Percentiles rank a stretch among this genome's conserved stretches.
phyloP scores from a whole-genome alignment of 352 stramenopile species.

The Globisporangium iwayamae region DNA sequence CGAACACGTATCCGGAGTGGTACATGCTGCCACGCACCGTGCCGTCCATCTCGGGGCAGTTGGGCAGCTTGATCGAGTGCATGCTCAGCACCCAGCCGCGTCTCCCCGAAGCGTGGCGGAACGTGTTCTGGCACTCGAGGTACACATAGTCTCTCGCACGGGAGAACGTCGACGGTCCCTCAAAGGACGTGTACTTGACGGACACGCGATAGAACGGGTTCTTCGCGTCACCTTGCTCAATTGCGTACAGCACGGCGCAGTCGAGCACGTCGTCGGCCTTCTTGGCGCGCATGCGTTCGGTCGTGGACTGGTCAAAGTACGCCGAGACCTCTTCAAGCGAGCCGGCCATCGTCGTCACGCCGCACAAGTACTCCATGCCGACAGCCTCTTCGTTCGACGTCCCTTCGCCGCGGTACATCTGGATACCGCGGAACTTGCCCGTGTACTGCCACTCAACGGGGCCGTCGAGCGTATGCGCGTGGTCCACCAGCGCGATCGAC shows the following conservation, averaged over 20 bases:
- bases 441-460: conserved; percentile 77
- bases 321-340: conserved; percentile 58
- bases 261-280: conserved; percentile 68
- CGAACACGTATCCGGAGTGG: conserved; percentile 76
- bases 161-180: conserved; percentile 54
- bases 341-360: conserved; percentile 72
- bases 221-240: conserved; percentile 36
- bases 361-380: conserved; percentile 64
- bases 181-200: conserved; percentile 69
- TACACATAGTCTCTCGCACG: conserved; percentile 67
- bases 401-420: conserved; percentile 79
- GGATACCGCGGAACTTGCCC: conserved; percentile 67
- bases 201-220: conserved; percentile 64
- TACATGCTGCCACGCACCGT: conserved; percentile 81
- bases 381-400: conserved; percentile 27
- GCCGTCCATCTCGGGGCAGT: conserved; percentile 63
- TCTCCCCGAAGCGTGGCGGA: conserved; percentile 61
- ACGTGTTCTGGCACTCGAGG: conserved; percentile 78
- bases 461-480: conserved; percentile 68
- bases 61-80: conserved; percentile 81
- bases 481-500: conserved; percentile 60
- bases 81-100: conserved; percentile 76
- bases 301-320: conserved; percentile 72
- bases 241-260: conserved; percentile 58
- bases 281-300: conserved; percentile 46